Percentiles rank a stretch among this genome's conserved stretches.
These are phyloP conservation scores for Leishmania gerbilli DNA, from an alignment of 208 protist species.

Conservation along the genomic window DNA sequence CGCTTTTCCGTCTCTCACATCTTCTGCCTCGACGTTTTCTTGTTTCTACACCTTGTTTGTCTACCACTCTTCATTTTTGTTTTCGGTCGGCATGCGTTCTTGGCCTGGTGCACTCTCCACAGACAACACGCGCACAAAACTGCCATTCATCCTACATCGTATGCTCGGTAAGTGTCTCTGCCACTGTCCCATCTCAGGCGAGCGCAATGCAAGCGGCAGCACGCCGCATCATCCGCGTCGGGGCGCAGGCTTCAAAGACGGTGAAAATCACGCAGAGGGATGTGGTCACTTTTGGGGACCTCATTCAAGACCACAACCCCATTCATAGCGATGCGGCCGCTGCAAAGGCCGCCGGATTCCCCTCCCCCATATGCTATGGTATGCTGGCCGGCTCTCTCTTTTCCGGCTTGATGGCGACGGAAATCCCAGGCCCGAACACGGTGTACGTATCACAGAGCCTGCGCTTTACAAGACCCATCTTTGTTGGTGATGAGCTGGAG, in stretches of 20 bases:
- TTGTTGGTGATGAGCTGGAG: constrained; percentile 82
- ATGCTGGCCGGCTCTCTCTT: constrained; percentile 87
- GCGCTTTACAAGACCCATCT: constrained; percentile 70
- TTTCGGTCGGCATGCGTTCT: not conserved
- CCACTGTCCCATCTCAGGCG: not conserved
- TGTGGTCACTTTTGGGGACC: constrained; percentile 70
- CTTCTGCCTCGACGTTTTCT: not conserved
- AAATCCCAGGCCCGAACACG: constrained; percentile 82
- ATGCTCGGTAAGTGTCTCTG: not conserved
- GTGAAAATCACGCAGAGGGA: constrained; percentile 54
- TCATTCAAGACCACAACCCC: constrained; percentile 85
- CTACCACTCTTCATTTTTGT: too few relatives aligned
- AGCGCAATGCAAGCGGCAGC: constrained; percentile 14
- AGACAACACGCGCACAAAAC: not conserved
- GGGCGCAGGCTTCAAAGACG: constrained; percentile 46
- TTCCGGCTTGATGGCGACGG: constrained; percentile 80
- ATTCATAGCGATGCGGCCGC: constrained; percentile 73
- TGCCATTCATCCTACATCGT: not conserved
- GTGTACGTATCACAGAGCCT: constrained; percentile 89
- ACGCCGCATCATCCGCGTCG: constrained; percentile 64
- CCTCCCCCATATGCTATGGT: constrained; percentile 75
- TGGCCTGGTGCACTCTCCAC: not conserved
- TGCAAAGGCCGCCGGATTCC: constrained; percentile 80
- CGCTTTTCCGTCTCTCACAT: not conserved
- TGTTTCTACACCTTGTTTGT: not conserved